A percentile compares a stretch with the other conserved stretches of the same genome.
Evolutionary conservation across 2,329 filamentous ascomycete species (phyloP).

Genomic region (Claviceps sp.): DNA sequence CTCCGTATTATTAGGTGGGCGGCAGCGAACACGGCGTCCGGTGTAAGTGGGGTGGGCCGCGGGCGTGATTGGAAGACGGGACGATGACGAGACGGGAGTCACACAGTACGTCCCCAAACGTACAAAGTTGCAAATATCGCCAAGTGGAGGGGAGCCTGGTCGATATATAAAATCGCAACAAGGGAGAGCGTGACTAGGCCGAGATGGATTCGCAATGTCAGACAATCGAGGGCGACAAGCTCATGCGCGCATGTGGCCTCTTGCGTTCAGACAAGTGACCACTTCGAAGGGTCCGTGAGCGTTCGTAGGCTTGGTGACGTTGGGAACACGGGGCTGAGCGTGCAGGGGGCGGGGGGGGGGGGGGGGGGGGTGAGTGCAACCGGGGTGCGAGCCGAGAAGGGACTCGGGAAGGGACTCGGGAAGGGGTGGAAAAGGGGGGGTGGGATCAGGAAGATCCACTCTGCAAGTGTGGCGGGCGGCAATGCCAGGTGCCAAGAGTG

Average conservation of each 20-base stretch:
- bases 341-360: neutral
- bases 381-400: conserved; percentile 3
- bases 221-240: conserved; percentile 9
- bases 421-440: neutral
- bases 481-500: neutral
- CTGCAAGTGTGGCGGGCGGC: neutral
- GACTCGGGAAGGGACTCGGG: conserved; percentile 5
- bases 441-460: neutral
- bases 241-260: conserved; percentile 19
- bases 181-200: conserved; percentile 6
- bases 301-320: conserved; percentile 28
- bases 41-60: neutral
- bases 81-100: neutral
- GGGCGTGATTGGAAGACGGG: neutral
- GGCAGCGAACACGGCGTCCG: too few species aligned
- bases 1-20: neutral
- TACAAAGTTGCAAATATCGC: neutral
- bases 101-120: neutral
- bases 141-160: neutral
- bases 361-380: neutral
- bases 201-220: conserved; percentile 6
- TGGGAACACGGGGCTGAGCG: conserved; percentile 30
- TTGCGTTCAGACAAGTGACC: conserved; percentile 15
- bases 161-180: conserved; percentile 8
- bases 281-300: conserved; percentile 15